Base-by-base conservation (phyloP, 331 rosid species). In the Rosa hybrid region DNA sequence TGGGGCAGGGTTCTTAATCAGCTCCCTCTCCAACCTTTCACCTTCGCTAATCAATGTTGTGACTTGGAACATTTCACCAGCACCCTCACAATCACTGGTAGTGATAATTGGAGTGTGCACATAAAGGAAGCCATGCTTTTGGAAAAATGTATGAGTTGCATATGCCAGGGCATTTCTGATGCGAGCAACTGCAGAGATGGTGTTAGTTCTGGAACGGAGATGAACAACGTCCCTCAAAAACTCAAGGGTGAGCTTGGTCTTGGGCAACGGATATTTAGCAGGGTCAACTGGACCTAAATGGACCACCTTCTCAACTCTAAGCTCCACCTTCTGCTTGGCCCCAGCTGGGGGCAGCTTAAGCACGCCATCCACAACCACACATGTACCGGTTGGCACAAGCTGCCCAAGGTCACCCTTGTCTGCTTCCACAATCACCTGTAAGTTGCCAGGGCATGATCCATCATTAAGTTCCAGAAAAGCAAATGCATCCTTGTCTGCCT, bases 31-130 rank as follows among this genome's bases (percentile, higher is more conserved):
- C 85, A 96, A 71, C 83, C 68, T 93, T 78, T 96, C 99, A 72
- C 94, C 97, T 71, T 92, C 99, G 45, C 78, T 90, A 14, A 96
- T 71, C 86, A 96, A 81, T 72, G 98, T 93, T 1, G 99, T 96
- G 60, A 96, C 99, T 87, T 96, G 99, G 90, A 96, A 96, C 98
- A 96, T 96, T 78, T 96, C 98, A 74, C 99, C 98, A 8, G 99
- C 98, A 86, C 99, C 99, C 90, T 96, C 99, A 80, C 99, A 96
- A 77, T 96, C 99, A 86, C 98, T 96, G 0, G 98, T 96, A 7
- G 99, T 96, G 16, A 96, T 79, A 85, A 96, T 93, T 13, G 98
- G 99, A 2, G 99, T 96, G 77, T 96, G 98, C 75, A 93, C 96
- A 64, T 92, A 93, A 13, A 89, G 88, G 82, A 96, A 96, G 18